A percentile compares a stretch with the other conserved stretches of the same genome.
phyloP scores from a whole-genome alignment of 2,329 filamentous ascomycete genomes.

The Chrysosporium queenslandicum region DNA sequence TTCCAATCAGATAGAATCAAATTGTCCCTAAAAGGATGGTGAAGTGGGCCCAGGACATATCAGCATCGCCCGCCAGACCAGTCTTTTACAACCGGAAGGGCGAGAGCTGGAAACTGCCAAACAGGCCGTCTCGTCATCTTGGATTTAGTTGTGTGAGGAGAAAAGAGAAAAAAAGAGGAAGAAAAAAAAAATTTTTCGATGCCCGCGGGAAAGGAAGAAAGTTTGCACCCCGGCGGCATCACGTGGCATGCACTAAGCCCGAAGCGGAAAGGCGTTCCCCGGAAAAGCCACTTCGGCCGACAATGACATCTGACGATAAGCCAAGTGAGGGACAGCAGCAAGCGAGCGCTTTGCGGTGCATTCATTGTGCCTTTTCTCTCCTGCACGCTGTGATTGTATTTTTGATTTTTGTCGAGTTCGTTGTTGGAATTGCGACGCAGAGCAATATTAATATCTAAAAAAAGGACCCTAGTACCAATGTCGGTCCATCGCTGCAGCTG shows the following conservation, averaged over 20 bases:
- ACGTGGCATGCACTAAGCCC: conserved; percentile 10
- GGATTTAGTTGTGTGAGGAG: conserved; percentile 65
- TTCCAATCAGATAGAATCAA: conserved; percentile 51
- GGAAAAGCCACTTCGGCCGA: conserved; percentile 9
- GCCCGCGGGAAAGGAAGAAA: conserved; percentile 18
- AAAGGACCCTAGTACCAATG: conserved; percentile 19
- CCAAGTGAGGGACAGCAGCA: neutral
- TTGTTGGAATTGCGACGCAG: too few relatives aligned
- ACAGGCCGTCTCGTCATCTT: conserved; percentile 63
- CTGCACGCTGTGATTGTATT: neutral
- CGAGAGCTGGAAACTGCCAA: conserved; percentile 45
- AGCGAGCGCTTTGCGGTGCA: neutral
- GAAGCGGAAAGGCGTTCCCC: neutral
- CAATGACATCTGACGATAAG: neutral
- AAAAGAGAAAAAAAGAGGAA: conserved; percentile 34
- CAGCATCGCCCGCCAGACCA: conserved; percentile 48
- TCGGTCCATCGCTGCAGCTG: conserved; percentile 31
- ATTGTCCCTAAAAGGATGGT: conserved; percentile 57
- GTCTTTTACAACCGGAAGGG: conserved; percentile 37
- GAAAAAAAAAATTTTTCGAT: too few relatives aligned
- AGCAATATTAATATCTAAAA: neutral
- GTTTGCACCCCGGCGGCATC: conserved; percentile 13
- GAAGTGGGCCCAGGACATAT: conserved; percentile 54
- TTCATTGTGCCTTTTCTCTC: neutral
- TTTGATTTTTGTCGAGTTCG: neutral